Base-by-base conservation (phyloP, 139 green algal genomes). In the Trebouxia sp. region DNA sequence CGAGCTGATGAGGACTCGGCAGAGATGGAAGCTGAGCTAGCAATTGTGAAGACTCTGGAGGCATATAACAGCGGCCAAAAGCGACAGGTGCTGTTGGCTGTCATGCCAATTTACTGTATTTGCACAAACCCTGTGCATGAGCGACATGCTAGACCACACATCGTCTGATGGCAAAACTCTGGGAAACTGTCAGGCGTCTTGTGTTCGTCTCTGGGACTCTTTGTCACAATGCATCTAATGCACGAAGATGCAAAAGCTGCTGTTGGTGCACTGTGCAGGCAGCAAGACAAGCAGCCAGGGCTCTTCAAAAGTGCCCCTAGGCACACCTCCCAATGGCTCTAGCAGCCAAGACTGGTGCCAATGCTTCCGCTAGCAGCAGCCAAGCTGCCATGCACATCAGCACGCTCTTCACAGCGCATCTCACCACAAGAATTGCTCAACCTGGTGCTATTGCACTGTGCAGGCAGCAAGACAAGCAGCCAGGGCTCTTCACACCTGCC, bases 301-400 rank as follows among this genome's bases (percentile, higher is more conserved):
- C 47, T 26, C 15, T 66, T 32, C 72, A 79, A 45, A 79, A 20
- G 11, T 79, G 72, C 72, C 72, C 72, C 30, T 79, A 47, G 72
- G 50, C 26, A 28, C 32, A 45, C 2, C 45, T 55, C 32, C 72
- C 43, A 55, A 41, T n/a, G 28, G 69, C 41, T n/a, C 42, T 53
- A 22, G 55, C 76, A 39, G 76, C 62, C 41, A 48, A 37, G 5
- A 81, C 45, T 15, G 35, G 38, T 24, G 20, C 58, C 4, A 55
- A 81, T 15, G 20, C 37, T 26, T 69, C 39, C 37, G 55, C 39
- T 3, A 67, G 35, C 10, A 43, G 41, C 6, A 32, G 35, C 53
- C 38, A 28, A 20, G 38, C 69, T 37, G 69, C 69, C 12, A 17
- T 9, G 69, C 41, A n/a, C 69, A 51, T 77, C 41, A 37, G 17